phyloP scores from a whole-genome alignment of 192 early-diverging fungal species.

The Entomortierella lignicola region DNA sequence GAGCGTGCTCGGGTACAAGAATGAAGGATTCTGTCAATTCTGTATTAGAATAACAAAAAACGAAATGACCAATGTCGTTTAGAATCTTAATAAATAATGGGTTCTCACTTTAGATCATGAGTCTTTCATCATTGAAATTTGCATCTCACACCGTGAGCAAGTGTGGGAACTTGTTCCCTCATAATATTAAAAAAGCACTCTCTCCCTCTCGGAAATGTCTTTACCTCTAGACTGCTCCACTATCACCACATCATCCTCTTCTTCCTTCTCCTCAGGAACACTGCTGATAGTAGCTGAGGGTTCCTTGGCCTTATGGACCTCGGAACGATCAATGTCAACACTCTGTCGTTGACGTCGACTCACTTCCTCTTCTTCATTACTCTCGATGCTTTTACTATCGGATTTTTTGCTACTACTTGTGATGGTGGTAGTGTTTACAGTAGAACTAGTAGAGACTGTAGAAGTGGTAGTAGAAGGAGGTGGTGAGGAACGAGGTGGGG shows the following conservation, averaged over 20 bases:
- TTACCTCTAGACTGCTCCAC: neutral
- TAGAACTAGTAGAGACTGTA: neutral
- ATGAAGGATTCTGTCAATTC: no score
- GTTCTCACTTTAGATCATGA: no score
- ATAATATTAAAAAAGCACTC: no score
- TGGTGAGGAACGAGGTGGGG: neutral
- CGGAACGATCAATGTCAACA: neutral
- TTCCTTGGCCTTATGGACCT: neutral
- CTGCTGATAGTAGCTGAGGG: neutral
- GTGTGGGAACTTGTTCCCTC: no score
- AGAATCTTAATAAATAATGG: no score
- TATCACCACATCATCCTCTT: neutral
- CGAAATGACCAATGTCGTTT: no score
- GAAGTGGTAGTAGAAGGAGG: neutral
- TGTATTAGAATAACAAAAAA: no score
- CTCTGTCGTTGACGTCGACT: neutral
- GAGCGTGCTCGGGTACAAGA: no score
- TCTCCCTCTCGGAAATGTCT: neutral
- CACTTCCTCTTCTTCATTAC: neutral
- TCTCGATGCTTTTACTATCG: neutral
- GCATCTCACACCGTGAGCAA: no score
- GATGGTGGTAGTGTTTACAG: neutral
- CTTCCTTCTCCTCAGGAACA: neutral
- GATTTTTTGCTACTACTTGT: constrained; percentile 5
- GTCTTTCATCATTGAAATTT: no score